Conservation (phyloP, 2,329 filamentous ascomycete species). For the Cladosporium sp. region DNA sequence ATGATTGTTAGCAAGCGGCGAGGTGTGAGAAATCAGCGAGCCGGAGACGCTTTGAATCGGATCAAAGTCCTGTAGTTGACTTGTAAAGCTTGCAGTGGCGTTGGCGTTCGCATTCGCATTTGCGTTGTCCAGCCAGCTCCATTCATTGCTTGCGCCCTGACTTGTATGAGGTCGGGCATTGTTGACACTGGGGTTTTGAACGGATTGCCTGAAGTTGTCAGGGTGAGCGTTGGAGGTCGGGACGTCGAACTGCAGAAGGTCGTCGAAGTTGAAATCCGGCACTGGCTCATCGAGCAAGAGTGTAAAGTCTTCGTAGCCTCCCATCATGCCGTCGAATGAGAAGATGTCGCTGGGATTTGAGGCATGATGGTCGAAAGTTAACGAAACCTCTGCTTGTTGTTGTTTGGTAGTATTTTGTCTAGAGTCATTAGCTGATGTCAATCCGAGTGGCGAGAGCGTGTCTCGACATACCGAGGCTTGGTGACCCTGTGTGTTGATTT, state of each 20-base stretch:
- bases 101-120: neutral
- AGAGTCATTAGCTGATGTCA: neutral
- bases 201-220: conserved; percentile 1
- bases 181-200: neutral
- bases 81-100: neutral
- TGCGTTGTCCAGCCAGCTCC: no score
- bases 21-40: neutral
- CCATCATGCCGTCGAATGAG: neutral
- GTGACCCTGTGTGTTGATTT: conserved; percentile 18
- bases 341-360: neutral
- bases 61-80: neutral
- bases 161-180: neutral
- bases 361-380: neutral
- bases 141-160: no score
- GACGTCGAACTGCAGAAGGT: conserved; percentile 12
- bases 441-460: neutral
- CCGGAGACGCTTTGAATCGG: neutral
- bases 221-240: neutral
- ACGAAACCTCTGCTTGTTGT: neutral
- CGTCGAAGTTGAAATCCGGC: conserved; percentile 20
- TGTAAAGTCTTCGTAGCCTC: conserved; percentile 25
- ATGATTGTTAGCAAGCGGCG: neutral
- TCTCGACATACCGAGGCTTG: conserved; percentile 15
- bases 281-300: conserved; percentile 23
- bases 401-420: neutral